A percentile compares a stretch with the other conserved stretches of the same genome.
Conservation (phyloP, 352 stramenopile species). For the Phytophthora europaea region DNA sequence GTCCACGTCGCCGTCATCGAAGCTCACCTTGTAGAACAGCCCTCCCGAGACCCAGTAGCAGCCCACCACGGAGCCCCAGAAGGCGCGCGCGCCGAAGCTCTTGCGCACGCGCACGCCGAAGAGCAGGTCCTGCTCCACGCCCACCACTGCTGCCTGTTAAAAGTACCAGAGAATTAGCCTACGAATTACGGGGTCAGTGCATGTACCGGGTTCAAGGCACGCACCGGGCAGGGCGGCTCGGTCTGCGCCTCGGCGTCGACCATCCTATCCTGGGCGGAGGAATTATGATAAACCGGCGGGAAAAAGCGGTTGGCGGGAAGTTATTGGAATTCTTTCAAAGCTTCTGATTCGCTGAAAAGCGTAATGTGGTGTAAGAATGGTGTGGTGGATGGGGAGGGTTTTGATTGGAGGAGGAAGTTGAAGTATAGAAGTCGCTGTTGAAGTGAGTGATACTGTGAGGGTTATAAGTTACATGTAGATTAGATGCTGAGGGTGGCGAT, state of each 20-base stretch:
- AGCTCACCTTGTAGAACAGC: slow-evolving; percentile 84
- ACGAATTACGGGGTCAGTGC: not conserved
- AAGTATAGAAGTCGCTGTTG: not conserved
- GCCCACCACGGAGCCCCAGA: slow-evolving; percentile 73
- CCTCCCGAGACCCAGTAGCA: slow-evolving; percentile 62
- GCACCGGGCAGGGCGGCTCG: slow-evolving; percentile 23
- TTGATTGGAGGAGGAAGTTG: not conserved
- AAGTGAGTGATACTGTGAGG: not conserved
- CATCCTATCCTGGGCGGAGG: slow-evolving; percentile 13
- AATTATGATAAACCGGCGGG: not conserved
- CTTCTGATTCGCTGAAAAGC: not conserved
- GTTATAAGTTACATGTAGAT: too few species aligned
- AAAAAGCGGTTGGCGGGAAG: slow-evolving; percentile 1
- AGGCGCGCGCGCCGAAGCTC: slow-evolving; percentile 70
- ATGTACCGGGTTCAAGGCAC: not conserved
- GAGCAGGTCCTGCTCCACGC: slow-evolving; percentile 30
- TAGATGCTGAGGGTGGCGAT: slow-evolving; percentile 18
- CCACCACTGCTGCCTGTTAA: slow-evolving; percentile 28
- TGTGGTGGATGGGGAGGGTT: not conserved
- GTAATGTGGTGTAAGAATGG: not conserved
- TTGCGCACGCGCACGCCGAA: slow-evolving; percentile 68
- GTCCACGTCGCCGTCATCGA: slow-evolving; percentile 87
- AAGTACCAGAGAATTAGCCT: not conserved
- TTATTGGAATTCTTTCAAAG: not conserved
- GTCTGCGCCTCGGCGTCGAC: slow-evolving; percentile 37